Evolutionary conservation across 169 alveolate species (phyloP).

Genomic region (Fabrea salina): DNA sequence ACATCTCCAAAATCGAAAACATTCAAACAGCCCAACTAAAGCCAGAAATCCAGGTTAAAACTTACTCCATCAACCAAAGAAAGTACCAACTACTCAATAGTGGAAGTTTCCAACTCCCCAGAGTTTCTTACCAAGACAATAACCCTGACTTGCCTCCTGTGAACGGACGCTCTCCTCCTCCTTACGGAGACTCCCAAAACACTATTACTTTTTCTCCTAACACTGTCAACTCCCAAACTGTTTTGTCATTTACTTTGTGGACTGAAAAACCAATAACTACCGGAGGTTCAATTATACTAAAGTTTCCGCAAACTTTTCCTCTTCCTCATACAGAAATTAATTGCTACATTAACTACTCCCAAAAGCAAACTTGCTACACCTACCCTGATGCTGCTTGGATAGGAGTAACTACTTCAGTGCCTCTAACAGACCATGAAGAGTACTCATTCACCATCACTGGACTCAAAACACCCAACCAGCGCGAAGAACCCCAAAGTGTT

Average conservation of each 20-base stretch:
- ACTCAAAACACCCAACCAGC: conserved; percentile 1
- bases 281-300: background rate
- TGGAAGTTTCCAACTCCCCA: background rate
- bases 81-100: background rate
- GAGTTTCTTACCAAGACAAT: background rate
- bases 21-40: background rate
- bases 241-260: conserved; percentile 1
- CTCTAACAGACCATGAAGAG: background rate
- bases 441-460: background rate
- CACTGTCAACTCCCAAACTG: background rate
- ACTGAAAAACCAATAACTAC: background rate
- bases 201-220: conserved; percentile 2
- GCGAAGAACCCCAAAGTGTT: background rate
- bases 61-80: conserved; percentile 3
- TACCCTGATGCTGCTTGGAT: conserved; percentile 28
- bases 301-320: conserved; percentile 21
- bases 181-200: conserved; percentile 14
- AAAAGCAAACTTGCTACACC: conserved; percentile 1
- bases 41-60: background rate
- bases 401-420: background rate
- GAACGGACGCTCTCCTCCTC: conserved; percentile 20
- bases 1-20: conserved; percentile 5
- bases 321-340: background rate
- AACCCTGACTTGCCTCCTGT: background rate
- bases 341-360: conserved; percentile 11